Conservation (phyloP, 1,284 basidiomycete species). For the Heterobasidion annosum region DNA sequence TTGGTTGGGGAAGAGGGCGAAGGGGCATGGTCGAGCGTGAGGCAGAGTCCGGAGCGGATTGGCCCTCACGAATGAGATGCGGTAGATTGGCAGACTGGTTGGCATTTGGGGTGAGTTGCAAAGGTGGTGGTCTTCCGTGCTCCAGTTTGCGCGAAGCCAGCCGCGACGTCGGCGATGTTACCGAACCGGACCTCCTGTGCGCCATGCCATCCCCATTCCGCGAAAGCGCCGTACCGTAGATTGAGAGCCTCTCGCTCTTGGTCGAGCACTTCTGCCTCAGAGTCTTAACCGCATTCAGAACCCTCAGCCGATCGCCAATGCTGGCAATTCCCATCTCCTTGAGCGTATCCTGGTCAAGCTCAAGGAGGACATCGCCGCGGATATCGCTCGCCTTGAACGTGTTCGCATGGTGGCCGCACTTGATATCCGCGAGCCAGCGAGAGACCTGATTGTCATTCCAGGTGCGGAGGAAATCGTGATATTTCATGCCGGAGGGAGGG, state of each 20-base stretch:
- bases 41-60: slow-evolving; percentile 42
- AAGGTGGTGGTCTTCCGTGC: slow-evolving; percentile 53
- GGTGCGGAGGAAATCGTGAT: slow-evolving; percentile 51
- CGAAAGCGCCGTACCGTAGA: neutral
- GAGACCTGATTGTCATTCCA: slow-evolving; percentile 68
- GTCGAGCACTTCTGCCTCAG: slow-evolving; percentile 52
- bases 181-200: slow-evolving; percentile 10
- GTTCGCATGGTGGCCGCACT: slow-evolving; percentile 60
- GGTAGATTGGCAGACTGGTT: slow-evolving; percentile 48
- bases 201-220: slow-evolving; percentile 8
- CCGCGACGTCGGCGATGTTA: slow-evolving; percentile 16
- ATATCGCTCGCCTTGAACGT: slow-evolving; percentile 83
- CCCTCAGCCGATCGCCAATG: slow-evolving; percentile 84
- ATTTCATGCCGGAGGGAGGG: slow-evolving; percentile 46
- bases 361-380: slow-evolving; percentile 79
- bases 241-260: slow-evolving; percentile 9
- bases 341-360: slow-evolving; percentile 77
- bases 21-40: slow-evolving; percentile 21
- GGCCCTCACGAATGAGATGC: slow-evolving; percentile 50
- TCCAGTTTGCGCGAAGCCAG: slow-evolving; percentile 30
- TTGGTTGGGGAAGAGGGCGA: slow-evolving; percentile 36
- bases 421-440: slow-evolving; percentile 64
- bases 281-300: slow-evolving; percentile 75
- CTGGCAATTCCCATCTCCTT: slow-evolving; percentile 85
- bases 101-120: slow-evolving; percentile 44